A percentile compares a stretch with the other conserved stretches of the same genome.
Evolutionary conservation across 805 yeast species (phyloP).

Genomic region (Candida mattraensis): DNA sequence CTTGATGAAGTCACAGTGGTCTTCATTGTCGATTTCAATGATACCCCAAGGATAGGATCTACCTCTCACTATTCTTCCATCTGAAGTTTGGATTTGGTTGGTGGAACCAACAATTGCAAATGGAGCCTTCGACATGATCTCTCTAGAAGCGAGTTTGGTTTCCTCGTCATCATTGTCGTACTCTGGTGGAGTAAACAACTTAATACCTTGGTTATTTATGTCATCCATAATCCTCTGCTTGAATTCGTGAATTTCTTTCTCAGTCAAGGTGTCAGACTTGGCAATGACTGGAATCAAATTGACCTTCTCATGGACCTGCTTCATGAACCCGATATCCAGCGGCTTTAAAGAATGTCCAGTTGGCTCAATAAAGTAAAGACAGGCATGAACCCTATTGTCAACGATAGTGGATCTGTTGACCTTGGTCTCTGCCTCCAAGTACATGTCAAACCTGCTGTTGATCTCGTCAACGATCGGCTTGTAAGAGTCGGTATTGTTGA

Average conservation of each 20-base stretch:
- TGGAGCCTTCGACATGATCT: conserved; percentile 73
- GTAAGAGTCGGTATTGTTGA: conserved; percentile 82
- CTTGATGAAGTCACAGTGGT: conserved; percentile 87
- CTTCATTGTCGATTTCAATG: conserved; percentile 92
- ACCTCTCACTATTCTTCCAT: conserved; percentile 84
- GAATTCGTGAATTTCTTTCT: conserved; percentile 75
- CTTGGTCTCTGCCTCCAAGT: conserved; percentile 86
- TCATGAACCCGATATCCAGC: conserved; percentile 85
- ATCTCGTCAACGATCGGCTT: conserved; percentile 89
- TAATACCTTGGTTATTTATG: conserved; percentile 69
- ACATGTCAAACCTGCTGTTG: conserved; percentile 80
- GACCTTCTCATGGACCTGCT: conserved; percentile 83
- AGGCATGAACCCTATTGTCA: conserved; percentile 91
- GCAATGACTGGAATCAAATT: conserved; percentile 94
- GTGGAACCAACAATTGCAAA: conserved; percentile 95
- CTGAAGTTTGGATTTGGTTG: conserved; percentile 60
- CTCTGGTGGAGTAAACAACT: conserved; percentile 72
- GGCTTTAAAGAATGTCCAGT: conserved; percentile 93
- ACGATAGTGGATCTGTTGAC: conserved; percentile 66
- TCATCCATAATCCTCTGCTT: conserved; percentile 79
- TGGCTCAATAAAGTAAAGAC: conserved; percentile 93
- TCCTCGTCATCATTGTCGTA: conserved; percentile 83
- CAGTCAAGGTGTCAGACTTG: conserved; percentile 89
- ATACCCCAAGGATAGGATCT: conserved; percentile 97
- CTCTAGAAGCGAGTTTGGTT: conserved; percentile 60